Evolutionary conservation across 2,329 filamentous ascomycete genomes (phyloP).

Genomic region (Ambrosiella beaveri): DNA sequence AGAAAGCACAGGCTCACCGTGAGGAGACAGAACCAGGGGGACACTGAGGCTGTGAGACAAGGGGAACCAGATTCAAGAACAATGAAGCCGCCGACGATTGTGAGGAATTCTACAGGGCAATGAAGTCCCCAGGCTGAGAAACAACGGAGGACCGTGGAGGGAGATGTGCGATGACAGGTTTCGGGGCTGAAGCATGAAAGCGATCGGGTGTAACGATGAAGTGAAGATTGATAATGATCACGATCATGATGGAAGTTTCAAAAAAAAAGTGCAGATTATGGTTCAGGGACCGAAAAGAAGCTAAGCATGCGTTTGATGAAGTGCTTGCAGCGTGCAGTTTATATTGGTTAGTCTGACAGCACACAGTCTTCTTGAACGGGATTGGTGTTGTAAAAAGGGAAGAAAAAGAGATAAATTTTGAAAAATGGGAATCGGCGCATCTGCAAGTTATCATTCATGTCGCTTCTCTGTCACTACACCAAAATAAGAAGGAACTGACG

Average conservation of each 20-base stretch:
- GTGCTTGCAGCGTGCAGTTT: not conserved
- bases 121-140: not conserved
- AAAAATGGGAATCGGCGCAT: not conserved
- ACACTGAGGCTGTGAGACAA: not conserved
- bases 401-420: not conserved
- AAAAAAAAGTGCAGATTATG: not conserved
- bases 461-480: not conserved
- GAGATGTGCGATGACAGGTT: not conserved
- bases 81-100: not conserved
- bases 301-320: not conserved
- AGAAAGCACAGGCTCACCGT: not conserved
- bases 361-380: not conserved
- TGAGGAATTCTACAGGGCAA: not conserved
- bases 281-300: not conserved
- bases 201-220: not conserved
- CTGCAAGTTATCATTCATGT: not conserved
- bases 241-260: not conserved
- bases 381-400: not conserved
- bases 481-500: not conserved
- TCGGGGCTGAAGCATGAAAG: not conserved
- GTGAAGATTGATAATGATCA: not conserved
- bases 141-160: not conserved
- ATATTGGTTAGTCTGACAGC: not conserved
- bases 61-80: not conserved
- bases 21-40: not conserved